Evolutionary conservation across 2,329 filamentous ascomycete species (phyloP), one percentile per base, ranked within the genome.

Genomic region (Sporothrix globosa): DNA sequence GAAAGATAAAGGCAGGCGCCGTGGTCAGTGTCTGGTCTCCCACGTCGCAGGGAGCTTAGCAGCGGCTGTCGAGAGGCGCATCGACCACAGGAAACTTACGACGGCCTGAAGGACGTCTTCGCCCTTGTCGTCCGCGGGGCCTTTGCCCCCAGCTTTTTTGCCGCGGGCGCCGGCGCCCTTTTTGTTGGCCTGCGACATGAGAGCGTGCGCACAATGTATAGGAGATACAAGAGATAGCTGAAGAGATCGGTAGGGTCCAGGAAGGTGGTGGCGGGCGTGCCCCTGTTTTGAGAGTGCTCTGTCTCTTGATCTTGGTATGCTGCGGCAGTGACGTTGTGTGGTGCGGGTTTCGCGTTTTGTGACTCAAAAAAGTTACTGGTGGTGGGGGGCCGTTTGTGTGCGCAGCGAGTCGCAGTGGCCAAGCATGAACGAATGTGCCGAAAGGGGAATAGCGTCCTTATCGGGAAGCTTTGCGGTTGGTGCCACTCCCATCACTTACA

Each of bases 41-140:
- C 54, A 11, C 54, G 41, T 58, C 54, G n/a, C 30, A 24, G 13
- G 39, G 13, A 27, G 58, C 58, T 46, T 63, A 39, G 39, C 58
- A 39, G 17, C n/a, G 13, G 21, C 58, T 11, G 6, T 68, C n/a
- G 21, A 53, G 44, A 34, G 46, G 53, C 17, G 19, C 61, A 48
- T 34, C 41, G 4, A 13, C 61, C 11, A 50, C 44, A 17, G 14
- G 27, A 75, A 73, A 83, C 84, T 73, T 78, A 86, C 84, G 73
- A 87, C 85, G 41, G 85, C 85, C 79, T 88, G 86, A 69, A 88
- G 80, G 72, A 85, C 83, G 77, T 88, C 85, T 74, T 88, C 86
- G 75, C 83, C 81, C 77, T 88, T 87, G 77, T 88, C 86, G 61
- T 84, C 82, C 39, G 77, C 74, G 74, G 82, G 82, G 68, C 81